Evolutionary conservation across 2,329 filamentous ascomycete genomes (phyloP).

Genomic region (Aspergillus sp.): DNA sequence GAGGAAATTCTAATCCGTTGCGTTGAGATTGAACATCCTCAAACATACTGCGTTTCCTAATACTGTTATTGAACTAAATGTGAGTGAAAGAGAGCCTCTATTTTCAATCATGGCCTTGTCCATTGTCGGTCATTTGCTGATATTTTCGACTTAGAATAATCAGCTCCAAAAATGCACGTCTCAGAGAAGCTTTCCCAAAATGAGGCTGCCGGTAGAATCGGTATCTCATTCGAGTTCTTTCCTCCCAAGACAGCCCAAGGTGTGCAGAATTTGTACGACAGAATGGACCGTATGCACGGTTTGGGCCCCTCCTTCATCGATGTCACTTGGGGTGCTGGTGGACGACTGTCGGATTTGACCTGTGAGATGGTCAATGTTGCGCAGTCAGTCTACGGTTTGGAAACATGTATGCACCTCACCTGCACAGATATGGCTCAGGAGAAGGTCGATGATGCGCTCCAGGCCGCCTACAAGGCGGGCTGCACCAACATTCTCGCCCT

Average conservation of each 20-base stretch:
- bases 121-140: background rate
- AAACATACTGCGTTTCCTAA: background rate
- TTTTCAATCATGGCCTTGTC: background rate
- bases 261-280: conserved; percentile 98
- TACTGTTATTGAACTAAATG: background rate
- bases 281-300: conserved; percentile 98
- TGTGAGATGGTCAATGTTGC: conserved; percentile 97
- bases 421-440: conserved; percentile 97
- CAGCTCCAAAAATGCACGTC: conserved; percentile 77
- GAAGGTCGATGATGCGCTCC: conserved; percentile 85
- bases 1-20: background rate
- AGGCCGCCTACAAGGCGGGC: conserved; percentile 86
- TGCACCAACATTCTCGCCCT: conserved; percentile 97
- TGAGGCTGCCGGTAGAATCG: conserved; percentile 74
- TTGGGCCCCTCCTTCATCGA: conserved; percentile 95
- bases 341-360: conserved; percentile 84
- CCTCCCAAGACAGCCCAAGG: conserved; percentile 86
- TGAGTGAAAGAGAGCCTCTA: background rate
- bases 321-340: conserved; percentile 96
- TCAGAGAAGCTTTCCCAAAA: conserved; percentile 84
- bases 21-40: background rate
- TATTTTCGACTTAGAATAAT: conserved; percentile 9
- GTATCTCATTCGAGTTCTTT: conserved; percentile 99
- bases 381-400: conserved; percentile 90
- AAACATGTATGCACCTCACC: conserved; percentile 98